Evolutionary conservation across 345 rosid genomes (phyloP).

Genomic region (Salix exigua): DNA sequence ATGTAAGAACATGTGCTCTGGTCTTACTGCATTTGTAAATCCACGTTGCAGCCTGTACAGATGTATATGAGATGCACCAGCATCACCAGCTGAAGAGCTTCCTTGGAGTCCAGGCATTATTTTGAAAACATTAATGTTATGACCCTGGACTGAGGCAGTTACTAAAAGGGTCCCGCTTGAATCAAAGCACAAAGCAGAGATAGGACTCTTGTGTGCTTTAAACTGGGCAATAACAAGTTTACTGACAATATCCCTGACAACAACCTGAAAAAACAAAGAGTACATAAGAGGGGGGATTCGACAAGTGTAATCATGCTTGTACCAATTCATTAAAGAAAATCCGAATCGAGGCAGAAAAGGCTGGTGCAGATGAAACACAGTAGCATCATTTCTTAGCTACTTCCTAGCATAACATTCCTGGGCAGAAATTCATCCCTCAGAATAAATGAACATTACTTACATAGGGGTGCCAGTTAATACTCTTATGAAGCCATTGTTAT

Average conservation of each 20-base stretch:
- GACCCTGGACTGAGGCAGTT: constrained; percentile 90
- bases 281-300: neutral
- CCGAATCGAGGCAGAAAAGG: neutral
- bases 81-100: constrained; percentile 38
- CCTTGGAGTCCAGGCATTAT: constrained; percentile 56
- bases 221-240: constrained; percentile 71
- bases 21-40: constrained; percentile 84
- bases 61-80: constrained; percentile 51
- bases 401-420: neutral
- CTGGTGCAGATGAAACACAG: neutral
- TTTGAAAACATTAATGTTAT: constrained; percentile 81
- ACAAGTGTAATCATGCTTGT: neutral
- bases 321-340: neutral
- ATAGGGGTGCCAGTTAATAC: neutral
- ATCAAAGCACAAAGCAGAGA: constrained; percentile 87
- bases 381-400: neutral
- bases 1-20: neutral
- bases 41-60: constrained; percentile 93
- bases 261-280: constrained; percentile 48
- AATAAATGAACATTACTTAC: neutral
- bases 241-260: constrained; percentile 71
- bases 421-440: neutral
- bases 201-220: constrained; percentile 86
- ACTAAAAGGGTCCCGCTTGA: constrained; percentile 87
- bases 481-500: neutral